Evolutionary conservation across 2,329 filamentous ascomycete genomes (phyloP).

Genomic region (Fusarium humuli): DNA sequence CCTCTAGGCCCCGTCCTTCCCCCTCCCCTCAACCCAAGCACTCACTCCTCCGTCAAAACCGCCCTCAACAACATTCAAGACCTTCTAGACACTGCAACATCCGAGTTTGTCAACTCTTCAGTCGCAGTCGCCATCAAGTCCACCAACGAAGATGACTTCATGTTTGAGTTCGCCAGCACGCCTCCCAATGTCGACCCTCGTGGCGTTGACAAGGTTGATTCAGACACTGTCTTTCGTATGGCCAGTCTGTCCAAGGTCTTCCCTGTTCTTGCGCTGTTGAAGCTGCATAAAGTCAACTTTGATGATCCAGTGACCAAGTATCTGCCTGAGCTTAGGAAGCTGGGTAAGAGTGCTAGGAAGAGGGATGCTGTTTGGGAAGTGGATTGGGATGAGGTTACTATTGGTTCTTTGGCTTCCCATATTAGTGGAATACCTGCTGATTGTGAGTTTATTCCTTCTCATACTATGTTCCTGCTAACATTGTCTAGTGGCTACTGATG

Average conservation of each 20-base stretch:
- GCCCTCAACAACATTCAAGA: conserved; percentile 1
- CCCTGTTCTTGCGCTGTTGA: conserved; percentile 10
- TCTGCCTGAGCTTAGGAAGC: conserved; percentile 8
- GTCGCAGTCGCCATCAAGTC: conserved; percentile 18
- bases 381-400: conserved; percentile 23
- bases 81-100: neutral
- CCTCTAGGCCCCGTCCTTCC: conserved; percentile 9
- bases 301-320: conserved; percentile 22
- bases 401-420: conserved; percentile 14
- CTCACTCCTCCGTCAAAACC: neutral
- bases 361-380: conserved; percentile 17
- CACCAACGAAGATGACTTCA: conserved; percentile 4
- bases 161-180: conserved; percentile 20
- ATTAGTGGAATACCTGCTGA: conserved; percentile 12
- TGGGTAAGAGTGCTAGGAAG: conserved; percentile 15
- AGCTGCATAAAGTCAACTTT: neutral
- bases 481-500: neutral
- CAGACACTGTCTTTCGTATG: conserved; percentile 19
- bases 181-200: conserved; percentile 18
- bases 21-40: neutral
- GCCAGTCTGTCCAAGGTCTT: conserved; percentile 23
- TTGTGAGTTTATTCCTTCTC: rapidly evolving
- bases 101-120: neutral
- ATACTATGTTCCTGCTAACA: rapidly evolving
- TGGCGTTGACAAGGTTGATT: conserved; percentile 8